Base-by-base conservation (phyloP, 495 filamentous ascomycete genomes). In the Clohesyomyces aquaticus region DNA sequence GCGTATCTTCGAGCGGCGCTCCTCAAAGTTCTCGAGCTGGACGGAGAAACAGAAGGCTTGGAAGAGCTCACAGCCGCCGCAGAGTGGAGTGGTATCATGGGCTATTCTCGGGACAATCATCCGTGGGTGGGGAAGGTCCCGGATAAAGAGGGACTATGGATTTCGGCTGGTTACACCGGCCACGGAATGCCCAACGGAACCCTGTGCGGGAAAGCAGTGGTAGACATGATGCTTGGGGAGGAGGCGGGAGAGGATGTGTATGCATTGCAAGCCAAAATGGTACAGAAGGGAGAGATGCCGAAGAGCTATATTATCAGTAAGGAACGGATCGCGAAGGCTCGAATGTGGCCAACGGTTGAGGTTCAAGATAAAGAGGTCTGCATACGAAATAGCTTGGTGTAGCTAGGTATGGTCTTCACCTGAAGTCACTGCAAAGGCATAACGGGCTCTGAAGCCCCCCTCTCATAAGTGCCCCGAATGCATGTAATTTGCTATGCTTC, bases 81-180 rank as follows among this genome's bases (percentile, higher is more conserved):
- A 61, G 81, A 90, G 71, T 96, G 91, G 91, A 88, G 87, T 0
- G 91, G 91, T 0, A 88, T 90, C 57, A 94, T 93, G 91, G 90
- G 87, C 0, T 93, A 87, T 71, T 85, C 79, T 27, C 74, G 85
- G 0, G 91, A 94, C 69, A 77, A 81, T 0, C 74, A 82, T 21
- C 88, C 91, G 0, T 93, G 81, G 85, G 88, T 89, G 18, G 85
- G 85, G 0, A 74, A 72, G 22, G 85, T 87, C 25, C 83, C 79
- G 0, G 72, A 77, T 23, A 11, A 28, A 1, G 26, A 61, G 25
- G 60, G 67, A 1, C 11, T 77, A 18, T 78, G 71, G 73, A 43
- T 78, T 27, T 56, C 59, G 14, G 75, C 68, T 3, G 76, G 74
- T 8, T 78, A 72, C 62, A 77, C 76, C 9, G 91, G 90, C 0